Evolutionary conservation across 176 grass and related monocot genomes (phyloP).

Genomic region (Carex littledalei): DNA sequence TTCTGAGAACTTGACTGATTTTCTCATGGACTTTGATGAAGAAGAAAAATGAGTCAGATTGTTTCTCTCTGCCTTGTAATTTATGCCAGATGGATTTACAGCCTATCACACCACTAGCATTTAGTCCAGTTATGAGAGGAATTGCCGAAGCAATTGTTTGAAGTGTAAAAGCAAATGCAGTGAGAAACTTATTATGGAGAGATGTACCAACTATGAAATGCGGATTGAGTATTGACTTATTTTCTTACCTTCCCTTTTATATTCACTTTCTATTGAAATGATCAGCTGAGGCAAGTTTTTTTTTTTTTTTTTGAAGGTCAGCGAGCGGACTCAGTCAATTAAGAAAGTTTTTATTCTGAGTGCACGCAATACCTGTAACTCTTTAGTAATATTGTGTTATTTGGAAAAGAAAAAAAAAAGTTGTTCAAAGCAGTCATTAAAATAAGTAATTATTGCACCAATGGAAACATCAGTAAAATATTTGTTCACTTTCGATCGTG

Average conservation of each 20-base stretch:
- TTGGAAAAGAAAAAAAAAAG: background rate
- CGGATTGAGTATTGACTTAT: background rate
- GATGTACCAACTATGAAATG: background rate
- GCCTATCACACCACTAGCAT: background rate
- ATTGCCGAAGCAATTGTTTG: background rate
- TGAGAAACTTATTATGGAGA: background rate
- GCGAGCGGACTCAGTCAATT: no score
- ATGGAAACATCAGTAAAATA: background rate
- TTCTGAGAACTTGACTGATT: slow-evolving; percentile 74
- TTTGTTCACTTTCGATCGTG: background rate
- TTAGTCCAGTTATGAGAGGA: background rate
- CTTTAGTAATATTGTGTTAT: background rate
- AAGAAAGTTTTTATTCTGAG: background rate
- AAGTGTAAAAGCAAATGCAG: background rate
- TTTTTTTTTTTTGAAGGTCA: no score
- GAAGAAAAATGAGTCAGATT: slow-evolving; percentile 28
- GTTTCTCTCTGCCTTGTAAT: background rate
- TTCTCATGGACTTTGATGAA: slow-evolving; percentile 83
- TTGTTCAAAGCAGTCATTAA: background rate
- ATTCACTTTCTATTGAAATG: background rate
- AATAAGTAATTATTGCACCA: background rate
- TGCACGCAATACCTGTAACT: background rate
- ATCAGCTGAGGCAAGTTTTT: background rate
- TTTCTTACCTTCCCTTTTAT: no score
- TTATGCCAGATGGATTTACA: background rate